Evolutionary conservation across 2,329 filamentous ascomycete species (phyloP), one percentile per base, ranked within the genome.

Genomic region (Apiospora pterosperma): DNA sequence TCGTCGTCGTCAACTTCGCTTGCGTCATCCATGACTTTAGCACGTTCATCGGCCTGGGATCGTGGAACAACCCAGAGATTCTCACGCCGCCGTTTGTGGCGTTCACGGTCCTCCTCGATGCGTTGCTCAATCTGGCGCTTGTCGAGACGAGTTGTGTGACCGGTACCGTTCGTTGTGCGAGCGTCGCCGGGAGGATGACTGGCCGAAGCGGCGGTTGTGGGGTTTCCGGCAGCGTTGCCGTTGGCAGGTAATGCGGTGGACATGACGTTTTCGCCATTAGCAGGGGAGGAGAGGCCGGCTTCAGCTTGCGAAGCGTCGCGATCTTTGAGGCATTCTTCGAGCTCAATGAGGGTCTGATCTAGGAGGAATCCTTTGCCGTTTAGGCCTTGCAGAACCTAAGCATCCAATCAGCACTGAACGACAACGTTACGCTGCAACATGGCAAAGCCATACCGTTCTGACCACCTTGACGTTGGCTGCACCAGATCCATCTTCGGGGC

Each of bases 401-500:
- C 38, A 21, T 5, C 7, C 38, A 31, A 36, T n/a, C 19, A 62
- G 52, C 66, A 64, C 62, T 42, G 64, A n/a, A 21, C 44, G 11
- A 58, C 34, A 19, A n/a, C 44, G 44, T n/a, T 31, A 6, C 25
- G 48, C n/a, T 14, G 62, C 23, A 59, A 61, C 16, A 21, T 36
- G 23, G 28, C 28, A 44, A 48, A 55, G 67, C 65, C 83, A 72
- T 68, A 96, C 93, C 73, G 91, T 93, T 65, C 93, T 86, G 59
- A 96, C 92, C 7, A 97, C 93, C 74, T 96, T 96, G 55, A 97
- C 91, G 72, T 99, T 99, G 61, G 95, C 94, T 7, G 93, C 92
- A 6, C 96, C 93, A 11, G 91, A 92, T 42, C 93, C 91, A 76
- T 96, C 90, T 67, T 92, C 88, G 0, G 94, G 94, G 1, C 92